A percentile compares a stretch with the other conserved stretches of the same genome.
Evolutionary conservation across 495 filamentous ascomycete species (phyloP).

Genomic region (Aspergillus sclerotioniger): DNA sequence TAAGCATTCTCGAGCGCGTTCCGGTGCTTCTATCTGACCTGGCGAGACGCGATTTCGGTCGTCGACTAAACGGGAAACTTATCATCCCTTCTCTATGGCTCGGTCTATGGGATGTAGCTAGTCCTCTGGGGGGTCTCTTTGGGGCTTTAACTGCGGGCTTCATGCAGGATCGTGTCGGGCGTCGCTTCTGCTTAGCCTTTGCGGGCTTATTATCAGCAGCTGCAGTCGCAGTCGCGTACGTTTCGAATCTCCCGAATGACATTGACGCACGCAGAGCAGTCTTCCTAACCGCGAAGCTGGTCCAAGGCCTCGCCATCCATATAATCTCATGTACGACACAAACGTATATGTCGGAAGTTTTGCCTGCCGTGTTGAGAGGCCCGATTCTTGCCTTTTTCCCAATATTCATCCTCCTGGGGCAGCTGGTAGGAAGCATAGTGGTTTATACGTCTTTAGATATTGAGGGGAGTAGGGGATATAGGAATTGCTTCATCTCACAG

Average conservation of each 20-base stretch:
- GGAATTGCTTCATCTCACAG: slow-evolving; percentile 30
- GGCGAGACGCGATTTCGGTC: slow-evolving; percentile 36
- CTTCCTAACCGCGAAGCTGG: slow-evolving; percentile 32
- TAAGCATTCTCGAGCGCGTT: slow-evolving; percentile 8
- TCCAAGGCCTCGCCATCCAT: slow-evolving; percentile 43
- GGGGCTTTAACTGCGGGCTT: slow-evolving; percentile 39
- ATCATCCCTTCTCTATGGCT: slow-evolving; percentile 51
- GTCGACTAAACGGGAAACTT: slow-evolving; percentile 26
- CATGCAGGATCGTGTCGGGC: slow-evolving; percentile 42
- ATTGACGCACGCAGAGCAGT: slow-evolving; percentile 29
- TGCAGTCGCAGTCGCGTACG: slow-evolving; percentile 36
- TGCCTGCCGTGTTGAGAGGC: slow-evolving; percentile 40
- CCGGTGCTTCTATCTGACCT: slow-evolving; percentile 6
- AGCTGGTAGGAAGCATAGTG: slow-evolving; percentile 43
- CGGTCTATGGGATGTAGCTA: slow-evolving; percentile 41
- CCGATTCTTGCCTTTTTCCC: slow-evolving; percentile 45
- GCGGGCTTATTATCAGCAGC: slow-evolving; percentile 38
- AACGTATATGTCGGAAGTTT: slow-evolving; percentile 48
- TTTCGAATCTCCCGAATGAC: slow-evolving; percentile 27
- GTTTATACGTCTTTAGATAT: slow-evolving; percentile 29
- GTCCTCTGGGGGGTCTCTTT: slow-evolving; percentile 40
- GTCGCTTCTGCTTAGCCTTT: slow-evolving; percentile 34
- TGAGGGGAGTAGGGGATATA: slow-evolving; percentile 20
- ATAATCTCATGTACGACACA: slow-evolving; percentile 40
- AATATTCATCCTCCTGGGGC: slow-evolving; percentile 44